phyloP scores from a whole-genome alignment of 768 basidiomycete species.

The Rhizopogon vesiculosus region DNA sequence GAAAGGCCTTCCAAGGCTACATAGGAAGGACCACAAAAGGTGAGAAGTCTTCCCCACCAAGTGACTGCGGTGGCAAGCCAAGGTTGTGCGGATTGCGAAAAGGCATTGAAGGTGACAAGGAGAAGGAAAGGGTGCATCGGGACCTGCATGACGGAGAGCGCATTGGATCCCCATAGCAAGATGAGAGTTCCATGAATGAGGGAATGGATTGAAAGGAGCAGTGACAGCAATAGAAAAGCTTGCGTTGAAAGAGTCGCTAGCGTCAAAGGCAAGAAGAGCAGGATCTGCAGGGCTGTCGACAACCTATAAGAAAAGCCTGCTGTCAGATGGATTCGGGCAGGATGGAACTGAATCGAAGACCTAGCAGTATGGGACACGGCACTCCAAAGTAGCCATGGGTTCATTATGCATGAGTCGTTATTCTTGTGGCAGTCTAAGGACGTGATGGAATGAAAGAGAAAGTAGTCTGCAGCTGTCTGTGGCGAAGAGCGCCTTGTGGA shows the following conservation, averaged over 20 bases:
- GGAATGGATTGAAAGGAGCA: conserved; percentile 71
- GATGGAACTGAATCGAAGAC: conserved; percentile 24
- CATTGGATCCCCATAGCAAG: conserved; percentile 65
- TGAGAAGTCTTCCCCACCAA: conserved; percentile 72
- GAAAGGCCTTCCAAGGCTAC: conserved; percentile 82
- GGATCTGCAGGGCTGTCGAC: conserved; percentile 74
- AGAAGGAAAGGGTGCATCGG: conserved; percentile 86
- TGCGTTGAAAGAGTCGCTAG: conserved; percentile 75
- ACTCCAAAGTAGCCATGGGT: conserved; percentile 64
- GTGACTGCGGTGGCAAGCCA: conserved; percentile 51
- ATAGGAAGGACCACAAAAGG: conserved; percentile 71
- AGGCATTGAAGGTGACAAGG: conserved; percentile 82
- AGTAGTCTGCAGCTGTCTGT: background rate
- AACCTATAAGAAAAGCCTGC: conserved; percentile 38
- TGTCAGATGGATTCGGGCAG: background rate
- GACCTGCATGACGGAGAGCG: conserved; percentile 74
- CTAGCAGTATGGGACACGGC: conserved; percentile 61
- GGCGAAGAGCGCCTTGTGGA: too few relatives aligned
- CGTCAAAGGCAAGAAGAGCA: conserved; percentile 81
- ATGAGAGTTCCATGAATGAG: conserved; percentile 79
- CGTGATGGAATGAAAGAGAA: background rate
- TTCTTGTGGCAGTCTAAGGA: background rate
- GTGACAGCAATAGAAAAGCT: conserved; percentile 78
- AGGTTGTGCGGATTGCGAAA: conserved; percentile 60
- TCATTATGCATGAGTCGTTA: conserved; percentile 24